These are phyloP conservation scores for Boletus rubescentipes DNA, from an alignment of 768 basidiomycete species.

Conservation along the genomic window DNA sequence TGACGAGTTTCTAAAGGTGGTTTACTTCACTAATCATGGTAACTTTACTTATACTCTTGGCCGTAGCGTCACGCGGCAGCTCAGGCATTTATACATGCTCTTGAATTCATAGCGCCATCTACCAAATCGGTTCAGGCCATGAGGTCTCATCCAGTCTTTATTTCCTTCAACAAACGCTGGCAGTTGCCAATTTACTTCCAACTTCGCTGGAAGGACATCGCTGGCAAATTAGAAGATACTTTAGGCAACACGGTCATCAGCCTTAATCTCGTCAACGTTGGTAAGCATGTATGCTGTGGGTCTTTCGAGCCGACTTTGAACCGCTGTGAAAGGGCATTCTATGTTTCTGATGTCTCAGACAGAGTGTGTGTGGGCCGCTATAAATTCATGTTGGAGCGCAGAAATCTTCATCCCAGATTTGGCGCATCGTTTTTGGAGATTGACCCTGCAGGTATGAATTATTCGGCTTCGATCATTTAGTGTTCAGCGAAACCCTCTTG, in stretches of 20 bases:
- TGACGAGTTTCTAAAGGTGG: constrained; percentile 83
- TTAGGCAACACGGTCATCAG: constrained; percentile 48
- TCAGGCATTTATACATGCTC: constrained; percentile 73
- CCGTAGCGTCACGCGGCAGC: constrained; percentile 81
- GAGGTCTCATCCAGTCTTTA: constrained; percentile 69
- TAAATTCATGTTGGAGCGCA: constrained; percentile 82
- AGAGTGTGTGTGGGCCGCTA: constrained; percentile 65
- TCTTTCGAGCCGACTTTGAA: neutral
- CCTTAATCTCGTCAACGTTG: constrained; percentile 34
- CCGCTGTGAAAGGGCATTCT: constrained; percentile 21
- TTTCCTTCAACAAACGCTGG: constrained; percentile 82
- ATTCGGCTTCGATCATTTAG: neutral
- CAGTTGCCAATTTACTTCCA: constrained; percentile 98
- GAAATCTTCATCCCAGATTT: constrained; percentile 85
- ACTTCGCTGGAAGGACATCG: constrained; percentile 94
- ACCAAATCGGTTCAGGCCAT: constrained; percentile 65
- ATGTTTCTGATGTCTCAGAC: constrained; percentile 64
- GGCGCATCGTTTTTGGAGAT: constrained; percentile 83
- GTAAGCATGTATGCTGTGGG: constrained; percentile 31
- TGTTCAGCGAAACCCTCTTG: constrained; percentile 2
- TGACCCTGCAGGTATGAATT: constrained; percentile 76
- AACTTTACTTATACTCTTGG: constrained; percentile 1
- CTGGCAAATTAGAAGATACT: constrained; percentile 69
- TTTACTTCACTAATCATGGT: constrained; percentile 12
- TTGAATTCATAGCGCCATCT: constrained; percentile 84